Evolutionary conservation across 768 basidiomycete genomes (phyloP).

Genomic region (Strobilomyces confusus): DNA sequence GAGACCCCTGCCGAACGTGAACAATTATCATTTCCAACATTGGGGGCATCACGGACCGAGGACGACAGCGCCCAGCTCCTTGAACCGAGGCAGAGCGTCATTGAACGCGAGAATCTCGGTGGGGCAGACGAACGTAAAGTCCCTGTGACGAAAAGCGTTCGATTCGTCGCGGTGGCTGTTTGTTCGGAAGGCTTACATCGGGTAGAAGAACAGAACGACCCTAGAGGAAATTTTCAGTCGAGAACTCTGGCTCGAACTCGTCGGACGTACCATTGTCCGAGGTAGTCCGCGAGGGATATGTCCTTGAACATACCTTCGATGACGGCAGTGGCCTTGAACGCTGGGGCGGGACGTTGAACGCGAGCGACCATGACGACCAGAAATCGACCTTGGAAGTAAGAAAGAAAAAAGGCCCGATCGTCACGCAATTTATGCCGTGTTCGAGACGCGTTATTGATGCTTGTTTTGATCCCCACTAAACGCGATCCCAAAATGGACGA

Average conservation of each 20-base stretch:
- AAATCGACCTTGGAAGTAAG: neutral
- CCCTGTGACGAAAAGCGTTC: slow-evolving; percentile 39
- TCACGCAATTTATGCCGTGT: slow-evolving; percentile 16
- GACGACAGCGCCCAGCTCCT: slow-evolving; percentile 66
- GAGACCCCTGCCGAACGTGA: slow-evolving; percentile 53
- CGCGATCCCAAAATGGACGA: no score
- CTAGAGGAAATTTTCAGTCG: slow-evolving; percentile 37
- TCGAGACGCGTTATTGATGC: slow-evolving; percentile 28
- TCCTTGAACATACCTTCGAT: slow-evolving; percentile 75
- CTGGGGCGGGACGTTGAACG: slow-evolving; percentile 82
- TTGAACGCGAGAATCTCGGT: slow-evolving; percentile 96
- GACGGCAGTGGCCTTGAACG: slow-evolving; percentile 73
- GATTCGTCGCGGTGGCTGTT: neutral
- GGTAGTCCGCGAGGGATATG: slow-evolving; percentile 65
- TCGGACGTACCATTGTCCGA: slow-evolving; percentile 69
- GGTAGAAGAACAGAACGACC: slow-evolving; percentile 95
- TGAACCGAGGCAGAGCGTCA: slow-evolving; percentile 74
- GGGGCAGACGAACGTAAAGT: slow-evolving; percentile 90
- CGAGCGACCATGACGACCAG: slow-evolving; percentile 38
- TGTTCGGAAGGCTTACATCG: slow-evolving; percentile 56
- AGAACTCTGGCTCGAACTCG: slow-evolving; percentile 1
- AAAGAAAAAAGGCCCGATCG: neutral
- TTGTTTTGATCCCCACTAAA: slow-evolving; percentile 14
- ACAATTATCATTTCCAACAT: neutral
- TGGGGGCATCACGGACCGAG: slow-evolving; percentile 49